Conservation (phyloP, 2,329 filamentous ascomycete genomes). For the Berkeleyomyces rouxiae region DNA sequence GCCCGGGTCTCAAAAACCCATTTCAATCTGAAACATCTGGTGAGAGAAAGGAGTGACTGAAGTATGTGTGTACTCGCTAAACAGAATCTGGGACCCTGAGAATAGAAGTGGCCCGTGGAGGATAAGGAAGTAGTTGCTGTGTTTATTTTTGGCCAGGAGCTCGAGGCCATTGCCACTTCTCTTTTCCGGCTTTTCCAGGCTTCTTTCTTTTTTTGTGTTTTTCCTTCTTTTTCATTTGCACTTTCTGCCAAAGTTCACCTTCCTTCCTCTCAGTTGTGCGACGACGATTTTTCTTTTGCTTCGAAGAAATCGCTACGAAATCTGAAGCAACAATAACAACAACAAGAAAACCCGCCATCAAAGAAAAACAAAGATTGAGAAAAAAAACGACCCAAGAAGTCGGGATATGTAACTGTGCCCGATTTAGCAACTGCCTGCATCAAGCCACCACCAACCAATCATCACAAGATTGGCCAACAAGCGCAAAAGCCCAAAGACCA, state of each 20-base stretch:
- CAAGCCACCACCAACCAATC: not conserved
- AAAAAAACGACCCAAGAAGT: not conserved
- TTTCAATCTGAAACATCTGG: slow-evolving; percentile 2
- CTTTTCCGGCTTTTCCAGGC: not conserved
- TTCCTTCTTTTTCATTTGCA: not conserved
- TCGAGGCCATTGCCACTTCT: not conserved
- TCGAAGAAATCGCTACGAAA: not conserved
- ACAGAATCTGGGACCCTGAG: not conserved
- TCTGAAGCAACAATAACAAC: not conserved
- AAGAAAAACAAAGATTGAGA: too few relatives aligned
- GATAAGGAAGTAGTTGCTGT: not conserved
- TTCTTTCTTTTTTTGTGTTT: not conserved
- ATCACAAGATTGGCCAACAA: not conserved
- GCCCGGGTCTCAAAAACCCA: not conserved
- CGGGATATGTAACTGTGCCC: not conserved
- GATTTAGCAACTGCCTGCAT: not conserved
- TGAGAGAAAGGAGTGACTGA: not conserved
- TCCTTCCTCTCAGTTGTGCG: too few relatives aligned
- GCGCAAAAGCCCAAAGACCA: not conserved
- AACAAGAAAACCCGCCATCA: not conserved
- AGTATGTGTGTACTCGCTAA: not conserved
- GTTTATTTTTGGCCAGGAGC: not conserved
- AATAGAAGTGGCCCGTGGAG: slow-evolving; percentile 1
- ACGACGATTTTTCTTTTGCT: too few relatives aligned
- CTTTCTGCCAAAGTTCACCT: not conserved